Evolutionary conservation across 2,329 filamentous ascomycete genomes (phyloP), one percentile per base, ranked within the genome.

Genomic region (Cercospora zeae-maydis): DNA sequence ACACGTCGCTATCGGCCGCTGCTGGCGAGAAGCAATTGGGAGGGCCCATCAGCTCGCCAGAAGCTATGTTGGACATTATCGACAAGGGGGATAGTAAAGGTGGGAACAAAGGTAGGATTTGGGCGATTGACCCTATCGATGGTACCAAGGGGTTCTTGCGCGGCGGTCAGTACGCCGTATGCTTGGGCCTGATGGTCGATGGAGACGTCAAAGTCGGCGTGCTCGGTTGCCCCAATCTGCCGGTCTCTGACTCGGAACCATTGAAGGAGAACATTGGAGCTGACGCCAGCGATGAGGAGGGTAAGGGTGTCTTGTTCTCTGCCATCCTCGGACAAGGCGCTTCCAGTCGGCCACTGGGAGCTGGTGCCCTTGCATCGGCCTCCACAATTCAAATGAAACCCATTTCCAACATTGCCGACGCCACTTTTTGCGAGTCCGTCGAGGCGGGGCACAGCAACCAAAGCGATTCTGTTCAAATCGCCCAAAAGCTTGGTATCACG

Each of bases 61-160:
- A 91, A 62, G 80, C 82, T 68, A 86, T 87, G 84, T 75, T 86
- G 66, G 79, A 84, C 56, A 81, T 82, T 33, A 83, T 86, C 65
- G 84, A 86, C 69, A 77, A 79, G 67, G 84, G 84, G 33, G 85
- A 84, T 74, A 91, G 88, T 77, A 78, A 84, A 62, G 92, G 92
- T 64, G 92, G 92, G 30, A 77, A 79, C 64, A 83, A 81, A 68
- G 92, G 92, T 66, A 84, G 95, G 69, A 91, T 98, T 77, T 99
- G 95, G 95, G 91, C 93, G 42, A 87, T 99, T 62, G 95, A 99
- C 78, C 95, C 95, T 63, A 97, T 99, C 66, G 95, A 99, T 77
- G 95, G 95, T 69, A 99, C 95, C 59, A 96, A 97, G 80, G 96
- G 95, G 31, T 99, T 99, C 81, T 82, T 99, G 64, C 86, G 96